Evolutionary conservation across 164 flowering plant genomes (phyloP).

Genomic region (Tetracentron sinense): DNA sequence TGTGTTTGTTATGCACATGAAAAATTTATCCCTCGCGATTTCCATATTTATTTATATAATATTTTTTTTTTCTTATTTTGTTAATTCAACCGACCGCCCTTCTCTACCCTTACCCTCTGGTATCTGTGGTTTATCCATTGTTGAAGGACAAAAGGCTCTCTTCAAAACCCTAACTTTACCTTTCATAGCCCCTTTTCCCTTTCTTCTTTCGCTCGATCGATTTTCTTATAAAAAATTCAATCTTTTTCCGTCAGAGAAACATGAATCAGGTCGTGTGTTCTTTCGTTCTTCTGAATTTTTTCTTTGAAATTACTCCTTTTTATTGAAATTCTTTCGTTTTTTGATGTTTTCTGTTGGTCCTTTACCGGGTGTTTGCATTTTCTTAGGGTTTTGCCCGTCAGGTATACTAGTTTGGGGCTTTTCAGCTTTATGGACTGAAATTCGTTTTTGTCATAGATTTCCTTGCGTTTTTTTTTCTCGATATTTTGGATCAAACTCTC

Average conservation of each 20-base stretch:
- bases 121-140: neutral
- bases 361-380: neutral
- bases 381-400: no score
- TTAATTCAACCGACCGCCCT: no score
- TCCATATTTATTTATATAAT: no score
- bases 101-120: no score
- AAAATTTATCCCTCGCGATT: no score
- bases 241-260: neutral
- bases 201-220: neutral
- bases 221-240: neutral
- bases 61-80: no score
- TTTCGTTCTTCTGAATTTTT: neutral
- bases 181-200: neutral
- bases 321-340: neutral
- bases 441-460: neutral
- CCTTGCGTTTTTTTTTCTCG: neutral
- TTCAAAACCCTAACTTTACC: slow-evolving; percentile 1
- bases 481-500: neutral
- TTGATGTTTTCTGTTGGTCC: neutral
- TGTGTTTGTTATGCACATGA: no score
- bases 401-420: neutral
- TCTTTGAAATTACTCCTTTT: neutral
- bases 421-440: neutral
- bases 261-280: neutral
- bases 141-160: neutral